Evolutionary conservation across 768 basidiomycete genomes (phyloP), one percentile per base, ranked within the genome.

Genomic region (Auriscalpium orientale): DNA sequence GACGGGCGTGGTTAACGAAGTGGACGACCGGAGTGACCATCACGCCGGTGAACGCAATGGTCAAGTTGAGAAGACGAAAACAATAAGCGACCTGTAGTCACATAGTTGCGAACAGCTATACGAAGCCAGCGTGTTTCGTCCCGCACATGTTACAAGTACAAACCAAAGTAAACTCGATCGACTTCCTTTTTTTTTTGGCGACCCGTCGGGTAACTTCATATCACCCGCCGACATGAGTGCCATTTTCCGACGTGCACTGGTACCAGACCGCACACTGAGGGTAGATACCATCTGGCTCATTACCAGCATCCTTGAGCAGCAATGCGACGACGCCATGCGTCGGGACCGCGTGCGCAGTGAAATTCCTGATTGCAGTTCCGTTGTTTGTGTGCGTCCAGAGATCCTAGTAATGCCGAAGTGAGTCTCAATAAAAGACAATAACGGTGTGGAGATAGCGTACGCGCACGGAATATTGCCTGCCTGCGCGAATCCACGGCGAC

Each of bases 1-100:
- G 75, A 56, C 70, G 70, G 54, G 56, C 62, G 20, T 47, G 43
- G 1, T 21, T 79, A 18, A 57, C 74, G 15, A 56, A 65, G 15
- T 80, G 76, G 76, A 68, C 54, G 40, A 65, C 71, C 1, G 67
- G 70, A 10, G 51, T 75, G 12, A 70, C 75, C 1, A 58, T 72
- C 56, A 70, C 63, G 16, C 78, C 76, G 0, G 49, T 58, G 40
- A 69, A 70, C 12, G 28, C 65, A 0, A 57, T 59, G 15, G 64
- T 70, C 20, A 65, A 64, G 45, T 28, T 70, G 15, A 43, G 40
- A 18, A 43, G 40, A 8, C 40, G 40, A 12, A 7, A 28, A 28
- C 22, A 28, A 28, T 28, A 28, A 28, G 22, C 22, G 2, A 2
- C 22, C 22, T 28, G 28, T 28, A 28, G 28, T 28, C 28, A 28